A percentile compares a stretch with the other conserved stretches of the same genome.
These are phyloP conservation scores for Saccharum spontaneum DNA, from an alignment of 176 grass and related monocot genomes.

Conservation along the genomic window DNA sequence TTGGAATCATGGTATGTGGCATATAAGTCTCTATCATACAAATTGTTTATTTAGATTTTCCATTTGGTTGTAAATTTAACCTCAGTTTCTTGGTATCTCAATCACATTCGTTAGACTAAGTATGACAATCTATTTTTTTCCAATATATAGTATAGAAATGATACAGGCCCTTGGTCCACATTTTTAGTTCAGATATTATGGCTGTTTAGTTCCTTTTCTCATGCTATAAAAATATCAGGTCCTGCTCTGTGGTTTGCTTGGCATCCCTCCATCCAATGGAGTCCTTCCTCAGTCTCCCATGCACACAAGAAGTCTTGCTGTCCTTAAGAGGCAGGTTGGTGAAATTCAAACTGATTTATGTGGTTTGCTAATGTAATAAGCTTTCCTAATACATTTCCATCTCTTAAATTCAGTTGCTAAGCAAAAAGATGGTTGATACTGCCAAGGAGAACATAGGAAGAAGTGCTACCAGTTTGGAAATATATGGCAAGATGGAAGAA, in stretches of 20 bases:
- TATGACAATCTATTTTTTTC: neutral
- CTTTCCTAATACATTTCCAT: slow-evolving; percentile 14
- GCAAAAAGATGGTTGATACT: slow-evolving; percentile 82
- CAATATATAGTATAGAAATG: neutral
- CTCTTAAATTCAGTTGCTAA: slow-evolving; percentile 52
- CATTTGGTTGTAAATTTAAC: neutral
- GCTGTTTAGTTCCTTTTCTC: slow-evolving; percentile 18
- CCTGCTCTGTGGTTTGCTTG: slow-evolving; percentile 81
- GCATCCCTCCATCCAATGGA: slow-evolving; percentile 93
- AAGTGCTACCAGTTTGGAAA: slow-evolving; percentile 60
- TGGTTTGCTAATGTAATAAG: neutral
- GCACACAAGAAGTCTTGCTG: slow-evolving; percentile 91
- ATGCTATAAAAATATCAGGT: slow-evolving; percentile 49
- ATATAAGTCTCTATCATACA: neutral
- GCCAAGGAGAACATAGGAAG: slow-evolving; percentile 65
- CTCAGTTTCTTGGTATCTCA: neutral
- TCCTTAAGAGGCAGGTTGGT: slow-evolving; percentile 85
- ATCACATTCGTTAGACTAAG: neutral
- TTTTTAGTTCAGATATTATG: neutral
- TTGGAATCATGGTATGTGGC: slow-evolving; percentile 67
- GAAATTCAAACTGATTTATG: slow-evolving; percentile 23
- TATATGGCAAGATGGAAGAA: slow-evolving; percentile 90
- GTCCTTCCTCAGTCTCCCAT: slow-evolving; percentile 97
- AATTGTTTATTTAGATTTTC: neutral
- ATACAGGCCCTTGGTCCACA: slow-evolving; percentile 34